Percentiles rank a stretch among this genome's conserved stretches.
Conservation (phyloP, 2,329 filamentous ascomycete genomes). For the Colletotrichum australisinense region DNA sequence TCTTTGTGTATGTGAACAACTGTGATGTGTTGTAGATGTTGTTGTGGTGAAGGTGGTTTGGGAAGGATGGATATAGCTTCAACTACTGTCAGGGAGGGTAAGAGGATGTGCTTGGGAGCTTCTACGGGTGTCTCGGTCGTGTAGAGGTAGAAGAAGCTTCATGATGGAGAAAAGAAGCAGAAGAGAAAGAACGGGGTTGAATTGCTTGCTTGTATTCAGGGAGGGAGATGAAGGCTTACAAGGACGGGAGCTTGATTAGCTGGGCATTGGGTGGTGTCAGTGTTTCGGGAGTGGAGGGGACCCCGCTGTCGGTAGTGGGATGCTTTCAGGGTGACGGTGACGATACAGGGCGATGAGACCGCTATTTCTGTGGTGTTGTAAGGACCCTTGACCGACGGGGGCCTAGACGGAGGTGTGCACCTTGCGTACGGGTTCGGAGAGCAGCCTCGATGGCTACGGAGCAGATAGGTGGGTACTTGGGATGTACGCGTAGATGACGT, state of each 20-base stretch:
- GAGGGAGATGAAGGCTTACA: conserved; percentile 33
- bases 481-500: neutral
- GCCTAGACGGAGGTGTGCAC: neutral
- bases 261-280: conserved; percentile 22
- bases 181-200: neutral
- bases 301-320: conserved; percentile 32
- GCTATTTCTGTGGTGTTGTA: conserved; percentile 9
- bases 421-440: neutral
- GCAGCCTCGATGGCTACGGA: neutral
- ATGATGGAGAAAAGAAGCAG: conserved; percentile 8
- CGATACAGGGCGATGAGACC: conserved; percentile 27
- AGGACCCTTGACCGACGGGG: conserved; percentile 9
- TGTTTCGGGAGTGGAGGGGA: conserved; percentile 35
- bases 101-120: neutral
- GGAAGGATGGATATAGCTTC: neutral
- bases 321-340: conserved; percentile 1
- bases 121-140: conserved; percentile 11
- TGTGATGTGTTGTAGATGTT: neutral
- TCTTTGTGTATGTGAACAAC: neutral
- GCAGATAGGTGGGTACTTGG: conserved; percentile 12
- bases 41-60: neutral
- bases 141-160: conserved; percentile 10
- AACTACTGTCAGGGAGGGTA: neutral
- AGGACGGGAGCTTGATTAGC: conserved; percentile 33
- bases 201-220: conserved; percentile 19